Conservation (phyloP, 1,139 yeast genomes). For the Lodderomyces elongisporus region DNA sequence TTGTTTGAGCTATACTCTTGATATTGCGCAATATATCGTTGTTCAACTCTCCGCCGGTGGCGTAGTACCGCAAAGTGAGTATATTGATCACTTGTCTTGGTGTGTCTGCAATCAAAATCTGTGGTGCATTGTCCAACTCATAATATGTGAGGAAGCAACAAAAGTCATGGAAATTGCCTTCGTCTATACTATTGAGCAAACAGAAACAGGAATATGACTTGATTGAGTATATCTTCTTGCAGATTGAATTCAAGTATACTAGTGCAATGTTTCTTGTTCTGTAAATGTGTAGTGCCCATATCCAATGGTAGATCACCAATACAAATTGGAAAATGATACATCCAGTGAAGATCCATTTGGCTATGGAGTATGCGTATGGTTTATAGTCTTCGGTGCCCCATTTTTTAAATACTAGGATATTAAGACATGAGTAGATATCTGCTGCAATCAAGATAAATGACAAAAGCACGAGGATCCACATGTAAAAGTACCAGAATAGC, state of each 20-base stretch:
- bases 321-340: constrained; percentile 75
- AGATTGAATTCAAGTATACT: constrained; percentile 63
- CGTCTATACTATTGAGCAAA: constrained; percentile 63
- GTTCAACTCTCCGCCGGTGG: constrained; percentile 42
- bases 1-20: constrained; percentile 51
- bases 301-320: constrained; percentile 52
- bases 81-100: constrained; percentile 89
- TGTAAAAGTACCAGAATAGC: constrained; percentile 46
- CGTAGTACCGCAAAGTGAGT: constrained; percentile 56
- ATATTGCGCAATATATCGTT: constrained; percentile 51
- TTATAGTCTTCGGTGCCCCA: constrained; percentile 60
- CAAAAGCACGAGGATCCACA: constrained; percentile 49
- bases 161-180: constrained; percentile 63
- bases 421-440: constrained; percentile 77
- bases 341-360: constrained; percentile 80
- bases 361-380: constrained; percentile 51
- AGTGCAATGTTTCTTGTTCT: constrained; percentile 63
- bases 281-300: constrained; percentile 56
- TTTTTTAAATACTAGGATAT: constrained; percentile 65
- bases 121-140: constrained; percentile 61
- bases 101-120: constrained; percentile 68
- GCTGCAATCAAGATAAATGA: constrained; percentile 59
- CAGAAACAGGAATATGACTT: constrained; percentile 63
- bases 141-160: constrained; percentile 63
- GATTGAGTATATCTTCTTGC: constrained; percentile 54